Conservation (phyloP, 2,329 filamentous ascomycete species). For the Achaetomium macrosporum region DNA sequence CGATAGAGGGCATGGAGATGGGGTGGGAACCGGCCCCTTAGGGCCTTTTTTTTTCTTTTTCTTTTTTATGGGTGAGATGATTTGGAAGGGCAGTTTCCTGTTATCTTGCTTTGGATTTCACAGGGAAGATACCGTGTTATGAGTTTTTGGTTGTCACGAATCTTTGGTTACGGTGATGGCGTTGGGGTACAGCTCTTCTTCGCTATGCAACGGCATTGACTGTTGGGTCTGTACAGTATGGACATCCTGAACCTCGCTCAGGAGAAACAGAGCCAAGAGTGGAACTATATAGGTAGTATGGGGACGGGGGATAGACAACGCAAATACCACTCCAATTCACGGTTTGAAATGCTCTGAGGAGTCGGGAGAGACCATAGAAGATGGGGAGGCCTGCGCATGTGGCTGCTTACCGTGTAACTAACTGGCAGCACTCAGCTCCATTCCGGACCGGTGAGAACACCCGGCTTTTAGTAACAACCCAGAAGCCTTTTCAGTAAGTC, state of each 20-base stretch:
- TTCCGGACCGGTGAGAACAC: too few species aligned
- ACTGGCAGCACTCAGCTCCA: too few species aligned
- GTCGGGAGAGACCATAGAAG: too few species aligned
- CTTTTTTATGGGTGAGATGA: not conserved
- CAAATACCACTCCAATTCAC: conserved; percentile 3
- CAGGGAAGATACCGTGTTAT: conserved; percentile 1
- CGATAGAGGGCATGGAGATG: conserved; percentile 55
- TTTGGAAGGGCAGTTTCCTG: not conserved
- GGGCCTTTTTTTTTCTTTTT: not conserved
- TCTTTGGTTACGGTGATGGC: not conserved
- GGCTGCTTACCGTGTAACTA: too few species aligned
- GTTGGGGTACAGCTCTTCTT: not conserved
- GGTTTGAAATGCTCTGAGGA: too few species aligned
- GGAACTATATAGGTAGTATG: not conserved
- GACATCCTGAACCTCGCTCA: too few species aligned
- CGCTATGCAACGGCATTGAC: not conserved
- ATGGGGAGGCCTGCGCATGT: too few species aligned
- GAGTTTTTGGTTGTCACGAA: not conserved
- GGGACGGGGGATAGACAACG: not conserved
- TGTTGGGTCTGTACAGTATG: not conserved
- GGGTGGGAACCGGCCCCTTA: conserved; percentile 37
- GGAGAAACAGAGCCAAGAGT: too few species aligned
- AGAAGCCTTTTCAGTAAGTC: not conserved
- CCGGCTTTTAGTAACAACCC: too few species aligned
- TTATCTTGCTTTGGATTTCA: not conserved